Evolutionary conservation across 148 eudicot genomes (phyloP), one percentile per base, ranked within the genome.

Genomic region (Linanthus parryae): DNA sequence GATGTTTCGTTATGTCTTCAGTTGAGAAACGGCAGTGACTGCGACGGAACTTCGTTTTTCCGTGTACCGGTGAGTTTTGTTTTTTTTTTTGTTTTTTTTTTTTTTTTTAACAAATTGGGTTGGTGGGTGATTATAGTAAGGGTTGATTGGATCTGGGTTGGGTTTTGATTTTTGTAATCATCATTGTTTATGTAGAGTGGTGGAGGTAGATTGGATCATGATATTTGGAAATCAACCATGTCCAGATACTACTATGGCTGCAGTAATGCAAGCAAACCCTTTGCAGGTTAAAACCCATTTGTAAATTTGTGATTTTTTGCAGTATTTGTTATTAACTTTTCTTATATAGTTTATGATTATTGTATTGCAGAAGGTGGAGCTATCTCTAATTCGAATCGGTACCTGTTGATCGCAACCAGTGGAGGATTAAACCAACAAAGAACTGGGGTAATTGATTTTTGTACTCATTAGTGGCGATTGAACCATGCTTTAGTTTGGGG

Each of bases 381-480:
- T n/a, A 62, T 87, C 38, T 82, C 91, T 3, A 71, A 39, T 16
- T 64, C 74, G 21, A 75, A 82, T 57, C 76, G 94, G 23, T 84
- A 81, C 68, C 69, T 92, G 65, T 42, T 76, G 69, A 84, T 92
- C 71, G 90, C 81, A 18, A 80, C 99, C 18, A 92, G 96, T 67
- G 99, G 99, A 53, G 99, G 99, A 55, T 62, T 92, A 61, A 92
- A 92, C 64, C 99, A 92, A 63, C 99, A 92, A 72, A 75, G 99
- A 73, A 92, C 99, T 25, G 99, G 99, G 96, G 99, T 92, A 87
- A 47, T 18, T 44, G 25, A 43, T n/a, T n/a, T 15, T 39, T n/a
- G n/a, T n/a, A n/a, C n/a, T n/a, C n/a, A n/a, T n/a, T n/a, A n/a
- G n/a, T n/a, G n/a, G n/a, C n/a, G n/a, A n/a, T n/a, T n/a, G n/a